Base-by-base conservation (phyloP, 306 rosid genomes). In the Mimosa pudica region DNA sequence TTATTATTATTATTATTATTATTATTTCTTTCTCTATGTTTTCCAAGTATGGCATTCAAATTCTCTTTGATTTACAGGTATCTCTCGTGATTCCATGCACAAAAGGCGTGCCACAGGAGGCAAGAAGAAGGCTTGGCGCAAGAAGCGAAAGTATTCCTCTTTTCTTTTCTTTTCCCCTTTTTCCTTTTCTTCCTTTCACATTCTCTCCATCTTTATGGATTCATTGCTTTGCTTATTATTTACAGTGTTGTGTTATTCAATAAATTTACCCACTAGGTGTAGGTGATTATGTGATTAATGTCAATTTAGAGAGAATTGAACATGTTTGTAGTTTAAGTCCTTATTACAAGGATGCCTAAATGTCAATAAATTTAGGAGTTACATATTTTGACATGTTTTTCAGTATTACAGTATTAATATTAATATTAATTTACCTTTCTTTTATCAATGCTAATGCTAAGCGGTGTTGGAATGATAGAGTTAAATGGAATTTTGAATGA, bases 11-110 rank as follows among this genome's bases (percentile, higher is more conserved):
- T 24, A 24, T 24, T 24, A 24, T 24, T 24, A 24, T 24, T 24
- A 24, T 24, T 24, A 8, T 48, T 55, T 58, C 52, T 35, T 13
- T 72, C 24, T 6, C 17, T 9, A 30, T 17, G 10, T 14, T 54
- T 77, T 20, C n/a, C 2, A n/a, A 3, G 11, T 12, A n/a, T 44
- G 51, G 7, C 72, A 36, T 17, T 11, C 58, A 76, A 10, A 84
- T 49, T 5, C 57, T 24, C 48, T 47, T 64, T 66, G 12, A 16
- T 78, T 33, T 57, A 0, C 60, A 89, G 89, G 93, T 82, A 89
- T 89, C 67, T 61, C 67, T 30, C 67, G 67, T 61, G 67, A 61
- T 61, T 61, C 67, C 41, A 61, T 61, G 67, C 67, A 61, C 17
- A 61, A 61, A 30, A 61, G 67, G 67, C 67, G 67, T 61, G 67